phyloP scores from a whole-genome alignment of 768 basidiomycete species.

The Tricholoma sp. region DNA sequence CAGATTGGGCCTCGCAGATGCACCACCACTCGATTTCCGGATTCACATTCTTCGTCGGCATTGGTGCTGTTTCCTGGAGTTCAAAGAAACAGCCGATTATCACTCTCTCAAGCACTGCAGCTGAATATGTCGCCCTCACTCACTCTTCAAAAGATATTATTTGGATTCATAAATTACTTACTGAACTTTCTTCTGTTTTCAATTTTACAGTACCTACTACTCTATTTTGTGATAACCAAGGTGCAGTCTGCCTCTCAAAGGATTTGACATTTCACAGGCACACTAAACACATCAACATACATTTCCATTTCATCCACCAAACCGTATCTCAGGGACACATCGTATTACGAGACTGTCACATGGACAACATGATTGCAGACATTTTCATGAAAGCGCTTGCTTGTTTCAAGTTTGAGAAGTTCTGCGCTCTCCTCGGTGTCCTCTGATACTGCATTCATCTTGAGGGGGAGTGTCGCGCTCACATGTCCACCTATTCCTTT shows the following conservation, averaged over 20 bases:
- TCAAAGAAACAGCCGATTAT: neutral
- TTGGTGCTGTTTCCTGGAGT: neutral
- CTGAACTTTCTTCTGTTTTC: slow-evolving; percentile 10
- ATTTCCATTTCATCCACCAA: neutral
- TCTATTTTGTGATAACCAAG: neutral
- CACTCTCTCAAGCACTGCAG: slow-evolving; percentile 13
- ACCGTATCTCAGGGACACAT: too few species aligned
- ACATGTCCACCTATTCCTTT: too few species aligned
- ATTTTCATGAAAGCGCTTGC: too few species aligned
- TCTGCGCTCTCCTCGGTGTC: too few species aligned
- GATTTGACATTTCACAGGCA: neutral
- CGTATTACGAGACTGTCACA: too few species aligned
- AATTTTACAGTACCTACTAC: neutral
- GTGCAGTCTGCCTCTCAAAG: neutral
- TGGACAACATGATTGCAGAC: neutral
- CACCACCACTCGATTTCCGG: slow-evolving; percentile 5
- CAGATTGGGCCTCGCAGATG: neutral
- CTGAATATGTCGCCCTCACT: slow-evolving; percentile 13
- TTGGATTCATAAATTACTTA: slow-evolving; percentile 24
- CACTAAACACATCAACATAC: neutral
- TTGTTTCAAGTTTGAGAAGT: too few species aligned
- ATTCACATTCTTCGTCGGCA: neutral
- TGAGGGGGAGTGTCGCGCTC: too few species aligned
- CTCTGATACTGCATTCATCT: too few species aligned
- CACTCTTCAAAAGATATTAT: slow-evolving; percentile 14